Evolutionary conservation across 2,329 filamentous ascomycete genomes (phyloP).

Genomic region (Cladophialophora immunda): DNA sequence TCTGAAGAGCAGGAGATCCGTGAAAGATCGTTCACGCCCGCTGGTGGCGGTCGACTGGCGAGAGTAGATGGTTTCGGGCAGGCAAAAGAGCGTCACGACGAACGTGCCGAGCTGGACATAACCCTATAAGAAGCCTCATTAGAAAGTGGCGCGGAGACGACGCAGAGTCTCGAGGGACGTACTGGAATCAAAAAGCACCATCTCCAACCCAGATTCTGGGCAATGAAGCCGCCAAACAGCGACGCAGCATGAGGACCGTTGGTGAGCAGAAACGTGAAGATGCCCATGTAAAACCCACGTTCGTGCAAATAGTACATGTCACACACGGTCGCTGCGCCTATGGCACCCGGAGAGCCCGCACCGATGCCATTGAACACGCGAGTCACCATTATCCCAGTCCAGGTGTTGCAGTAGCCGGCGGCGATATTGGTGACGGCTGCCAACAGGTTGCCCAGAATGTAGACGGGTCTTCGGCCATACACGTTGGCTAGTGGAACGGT

Average conservation of each 20-base stretch:
- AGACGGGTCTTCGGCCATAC: slow-evolving; percentile 38
- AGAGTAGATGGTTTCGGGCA: slow-evolving; percentile 32
- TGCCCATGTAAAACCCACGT: slow-evolving; percentile 35
- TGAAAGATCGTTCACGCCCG: slow-evolving; percentile 20
- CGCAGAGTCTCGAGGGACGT: background rate
- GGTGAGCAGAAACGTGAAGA: slow-evolving; percentile 38
- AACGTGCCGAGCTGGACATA: slow-evolving; percentile 35
- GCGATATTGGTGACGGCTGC: slow-evolving; percentile 35
- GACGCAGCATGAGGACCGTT: slow-evolving; percentile 42
- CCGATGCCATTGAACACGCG: slow-evolving; percentile 34
- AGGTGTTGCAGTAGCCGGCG: slow-evolving; percentile 35
- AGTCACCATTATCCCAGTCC: slow-evolving; percentile 34
- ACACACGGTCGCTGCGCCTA: slow-evolving; percentile 70
- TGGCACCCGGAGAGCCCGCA: slow-evolving; percentile 46
- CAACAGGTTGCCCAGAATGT: slow-evolving; percentile 32
- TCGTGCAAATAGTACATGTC: slow-evolving; percentile 66
- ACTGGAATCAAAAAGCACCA: slow-evolving; percentile 37
- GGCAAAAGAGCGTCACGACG: slow-evolving; percentile 35
- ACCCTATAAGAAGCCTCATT: slow-evolving; percentile 5
- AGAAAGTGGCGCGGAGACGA: background rate
- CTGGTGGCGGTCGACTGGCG: slow-evolving; percentile 26
- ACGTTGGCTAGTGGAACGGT: slow-evolving; percentile 33
- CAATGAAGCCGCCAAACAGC: slow-evolving; percentile 40
- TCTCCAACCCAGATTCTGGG: slow-evolving; percentile 39
- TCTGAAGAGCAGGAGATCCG: slow-evolving; percentile 27